Evolutionary conservation across 2,329 filamentous ascomycete genomes (phyloP).

Genomic region (Diaporthe ampelina): DNA sequence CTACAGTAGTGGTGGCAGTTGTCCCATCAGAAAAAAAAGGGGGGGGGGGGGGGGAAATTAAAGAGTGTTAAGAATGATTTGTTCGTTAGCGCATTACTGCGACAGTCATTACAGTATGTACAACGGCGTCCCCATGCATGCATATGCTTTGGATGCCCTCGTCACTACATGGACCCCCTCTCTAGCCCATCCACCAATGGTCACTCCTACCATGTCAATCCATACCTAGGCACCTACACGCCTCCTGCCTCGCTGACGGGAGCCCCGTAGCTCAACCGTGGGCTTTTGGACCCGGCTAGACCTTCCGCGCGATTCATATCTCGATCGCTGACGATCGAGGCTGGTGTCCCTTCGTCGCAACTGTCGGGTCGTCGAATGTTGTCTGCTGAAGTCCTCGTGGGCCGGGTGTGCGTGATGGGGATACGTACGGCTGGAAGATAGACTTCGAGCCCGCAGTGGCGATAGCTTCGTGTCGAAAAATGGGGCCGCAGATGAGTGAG

Average conservation of each 20-base stretch:
- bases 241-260: conserved; percentile 32
- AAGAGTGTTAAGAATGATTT: background rate
- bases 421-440: conserved; percentile 34
- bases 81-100: conserved; percentile 28
- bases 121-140: background rate
- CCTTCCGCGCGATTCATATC: conserved; percentile 8
- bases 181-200: background rate
- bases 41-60: background rate
- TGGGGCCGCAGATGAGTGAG: conserved; percentile 46
- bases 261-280: conserved; percentile 9
- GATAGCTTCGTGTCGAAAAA: conserved; percentile 53
- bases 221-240: conserved; percentile 17
- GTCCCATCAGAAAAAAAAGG: background rate
- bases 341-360: conserved; percentile 29
- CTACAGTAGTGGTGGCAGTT: too few species aligned
- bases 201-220: background rate
- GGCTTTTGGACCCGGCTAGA: conserved; percentile 24
- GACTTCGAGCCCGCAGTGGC: conserved; percentile 42
- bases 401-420: conserved; percentile 39
- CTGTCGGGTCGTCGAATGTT: conserved; percentile 33
- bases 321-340: conserved; percentile 27
- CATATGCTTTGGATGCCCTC: conserved; percentile 10
- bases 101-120: conserved; percentile 26
- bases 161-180: background rate
- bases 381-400: conserved; percentile 30